A percentile compares a stretch with the other conserved stretches of the same genome.
phyloP scores from a whole-genome alignment of 192 early-diverging fungal genomes.

The Linnemannia schmuckeri region DNA sequence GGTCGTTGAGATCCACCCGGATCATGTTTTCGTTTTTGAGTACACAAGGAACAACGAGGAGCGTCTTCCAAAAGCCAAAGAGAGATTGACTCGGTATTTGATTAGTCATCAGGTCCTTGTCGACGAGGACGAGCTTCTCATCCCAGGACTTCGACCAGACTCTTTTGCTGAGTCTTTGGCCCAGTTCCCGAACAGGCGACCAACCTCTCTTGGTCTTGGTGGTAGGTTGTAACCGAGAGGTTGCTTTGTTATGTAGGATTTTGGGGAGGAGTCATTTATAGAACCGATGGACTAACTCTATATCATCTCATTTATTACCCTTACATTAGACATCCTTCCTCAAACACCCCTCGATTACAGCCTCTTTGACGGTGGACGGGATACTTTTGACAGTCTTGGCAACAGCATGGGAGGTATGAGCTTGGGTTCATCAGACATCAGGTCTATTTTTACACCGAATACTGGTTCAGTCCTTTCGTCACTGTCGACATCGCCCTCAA shows the following conservation, averaged over 20 bases:
- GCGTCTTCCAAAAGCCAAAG: constrained; percentile 44
- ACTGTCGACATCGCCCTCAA: constrained; percentile 22
- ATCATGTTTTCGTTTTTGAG: constrained; percentile 54
- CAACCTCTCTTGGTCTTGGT: constrained; percentile 55
- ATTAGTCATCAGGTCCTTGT: constrained; percentile 26
- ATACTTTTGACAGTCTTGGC: constrained; percentile 3
- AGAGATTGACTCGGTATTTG: constrained; percentile 44
- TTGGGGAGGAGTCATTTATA: background rate
- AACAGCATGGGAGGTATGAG: background rate
- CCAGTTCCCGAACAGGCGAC: constrained; percentile 69
- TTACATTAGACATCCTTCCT: background rate
- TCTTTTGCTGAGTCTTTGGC: constrained; percentile 70
- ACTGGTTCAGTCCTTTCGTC: constrained; percentile 13
- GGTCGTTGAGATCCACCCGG: constrained; percentile 4
- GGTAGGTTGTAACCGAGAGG: background rate
- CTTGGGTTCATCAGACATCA: constrained; percentile 23
- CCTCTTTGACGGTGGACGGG: constrained; percentile 30
- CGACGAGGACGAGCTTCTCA: constrained; percentile 40
- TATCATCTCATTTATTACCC: background rate
- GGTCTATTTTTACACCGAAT: constrained; percentile 19
- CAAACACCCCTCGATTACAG: constrained; percentile 27
- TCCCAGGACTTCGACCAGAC: constrained; percentile 56
- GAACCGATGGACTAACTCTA: background rate
- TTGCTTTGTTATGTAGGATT: background rate
- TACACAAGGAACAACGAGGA: constrained; percentile 55